These are phyloP conservation scores for Chrysoporthe cubensis DNA, from an alignment of 2,329 filamentous ascomycete genomes.

Conservation along the genomic window DNA sequence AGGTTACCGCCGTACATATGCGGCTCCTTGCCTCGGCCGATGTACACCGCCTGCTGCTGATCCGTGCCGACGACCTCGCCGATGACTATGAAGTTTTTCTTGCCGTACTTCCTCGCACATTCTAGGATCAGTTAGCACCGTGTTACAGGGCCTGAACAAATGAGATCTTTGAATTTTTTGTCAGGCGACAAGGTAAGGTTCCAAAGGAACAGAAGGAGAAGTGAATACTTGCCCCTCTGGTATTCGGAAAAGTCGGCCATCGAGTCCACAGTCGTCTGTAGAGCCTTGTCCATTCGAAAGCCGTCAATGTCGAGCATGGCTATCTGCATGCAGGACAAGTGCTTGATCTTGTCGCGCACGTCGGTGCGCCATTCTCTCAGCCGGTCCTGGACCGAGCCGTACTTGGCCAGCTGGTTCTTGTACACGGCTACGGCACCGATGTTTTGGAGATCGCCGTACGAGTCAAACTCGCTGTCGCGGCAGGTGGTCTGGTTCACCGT, in stretches of 20 bases:
- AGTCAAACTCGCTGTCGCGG: slow-evolving; percentile 67
- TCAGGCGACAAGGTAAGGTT: no score
- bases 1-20: slow-evolving; percentile 51
- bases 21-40: slow-evolving; percentile 64
- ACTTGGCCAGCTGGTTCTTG: slow-evolving; percentile 67
- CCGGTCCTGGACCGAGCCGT: slow-evolving; percentile 69
- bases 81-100: slow-evolving; percentile 66
- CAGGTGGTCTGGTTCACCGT: slow-evolving; percentile 53
- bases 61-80: slow-evolving; percentile 69
- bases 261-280: slow-evolving; percentile 65
- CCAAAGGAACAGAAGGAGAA: background rate
- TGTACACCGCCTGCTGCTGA: slow-evolving; percentile 61
- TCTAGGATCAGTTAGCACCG: background rate
- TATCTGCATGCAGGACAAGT: slow-evolving; percentile 67
- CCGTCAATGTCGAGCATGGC: slow-evolving; percentile 67
- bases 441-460: slow-evolving; percentile 59
- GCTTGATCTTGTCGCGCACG: slow-evolving; percentile 60
- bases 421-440: slow-evolving; percentile 66
- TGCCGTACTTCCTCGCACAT: slow-evolving; percentile 59
- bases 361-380: slow-evolving; percentile 65
- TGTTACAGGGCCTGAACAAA: background rate
- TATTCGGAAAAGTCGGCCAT: slow-evolving; percentile 60
- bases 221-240: slow-evolving; percentile 46
- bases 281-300: slow-evolving; percentile 69
- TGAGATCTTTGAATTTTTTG: background rate